Conservation (phyloP, 345 rosid species). For the Lagerstroemia speciosa region DNA sequence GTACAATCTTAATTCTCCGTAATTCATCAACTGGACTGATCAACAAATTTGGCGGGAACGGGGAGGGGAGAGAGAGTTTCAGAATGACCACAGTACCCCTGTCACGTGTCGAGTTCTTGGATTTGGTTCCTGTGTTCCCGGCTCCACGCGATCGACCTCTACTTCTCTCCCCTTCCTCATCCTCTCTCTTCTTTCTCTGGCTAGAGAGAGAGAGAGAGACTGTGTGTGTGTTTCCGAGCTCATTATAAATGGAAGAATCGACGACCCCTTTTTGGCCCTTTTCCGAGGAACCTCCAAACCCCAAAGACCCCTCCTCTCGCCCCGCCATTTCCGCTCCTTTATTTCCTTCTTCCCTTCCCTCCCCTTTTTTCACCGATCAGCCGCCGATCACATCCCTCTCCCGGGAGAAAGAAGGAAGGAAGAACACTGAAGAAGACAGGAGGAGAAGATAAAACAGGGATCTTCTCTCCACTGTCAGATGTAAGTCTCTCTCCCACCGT, state of each 20-base stretch:
- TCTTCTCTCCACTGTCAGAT: not conserved
- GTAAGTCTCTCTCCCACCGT: not conserved
- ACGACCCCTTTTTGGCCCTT: slow-evolving; percentile 4
- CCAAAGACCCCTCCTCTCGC: not conserved
- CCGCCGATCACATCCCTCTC: not conserved
- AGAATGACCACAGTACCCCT: not conserved
- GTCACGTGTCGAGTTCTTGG: not conserved
- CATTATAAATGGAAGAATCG: slow-evolving; percentile 13
- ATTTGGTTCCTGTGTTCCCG: not conserved
- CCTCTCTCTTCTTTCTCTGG: not conserved
- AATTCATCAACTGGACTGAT: too few relatives aligned
- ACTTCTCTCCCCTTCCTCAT: not conserved
- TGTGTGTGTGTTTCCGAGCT: not conserved
- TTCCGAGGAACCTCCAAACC: slow-evolving; percentile 3
- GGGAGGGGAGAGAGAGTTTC: not conserved
- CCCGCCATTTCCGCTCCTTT: not conserved
- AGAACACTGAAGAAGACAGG: not conserved
- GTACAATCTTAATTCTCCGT: too few relatives aligned
- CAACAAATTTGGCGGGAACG: not conserved
- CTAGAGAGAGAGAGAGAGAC: not conserved
- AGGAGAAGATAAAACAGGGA: not conserved
- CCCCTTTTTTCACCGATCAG: not conserved
- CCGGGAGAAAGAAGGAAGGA: not conserved
- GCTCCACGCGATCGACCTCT: not conserved
- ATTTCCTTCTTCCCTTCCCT: not conserved